phyloP scores from a whole-genome alignment of 148 eudicot genomes.

The Drosera capensis region DNA sequence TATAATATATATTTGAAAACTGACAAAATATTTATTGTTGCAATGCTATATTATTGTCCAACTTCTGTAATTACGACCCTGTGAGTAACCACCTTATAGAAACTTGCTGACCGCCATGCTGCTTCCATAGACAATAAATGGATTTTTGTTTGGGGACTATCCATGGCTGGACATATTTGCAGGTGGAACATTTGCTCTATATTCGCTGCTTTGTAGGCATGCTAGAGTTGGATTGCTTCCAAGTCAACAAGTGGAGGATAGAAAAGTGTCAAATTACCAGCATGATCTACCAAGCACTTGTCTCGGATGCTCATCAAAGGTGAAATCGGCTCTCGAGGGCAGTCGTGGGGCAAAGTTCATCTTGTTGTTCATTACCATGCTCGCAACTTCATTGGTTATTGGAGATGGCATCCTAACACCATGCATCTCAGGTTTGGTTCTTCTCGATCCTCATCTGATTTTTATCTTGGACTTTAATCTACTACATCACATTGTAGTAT shows the following conservation, averaged over 20 bases:
- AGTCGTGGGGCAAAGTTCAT: conserved; percentile 17
- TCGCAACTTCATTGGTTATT: conserved; percentile 48
- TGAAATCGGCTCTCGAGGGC: conserved; percentile 21
- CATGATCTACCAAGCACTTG: no score
- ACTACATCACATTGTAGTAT: no score
- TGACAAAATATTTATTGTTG: no score
- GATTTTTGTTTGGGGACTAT: no score
- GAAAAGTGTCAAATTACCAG: not conserved
- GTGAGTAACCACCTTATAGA: no score
- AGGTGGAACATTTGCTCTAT: conserved; percentile 1
- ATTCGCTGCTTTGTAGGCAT: not conserved
- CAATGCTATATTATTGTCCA: no score
- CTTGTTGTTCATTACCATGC: conserved; percentile 33
- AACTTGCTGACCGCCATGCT: no score
- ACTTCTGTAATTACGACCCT: no score
- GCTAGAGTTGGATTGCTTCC: not conserved
- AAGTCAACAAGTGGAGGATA: not conserved
- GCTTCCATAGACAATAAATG: no score
- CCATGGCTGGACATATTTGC: no score
- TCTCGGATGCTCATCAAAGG: conserved; percentile 20
- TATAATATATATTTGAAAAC: no score
- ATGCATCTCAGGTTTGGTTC: conserved; percentile 25
- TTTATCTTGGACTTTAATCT: not conserved
- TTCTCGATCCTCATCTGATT: not conserved
- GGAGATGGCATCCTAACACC: conserved; percentile 21